phyloP scores from a whole-genome alignment of 192 early-diverging fungal genomes.

The Coemansia sp. region DNA sequence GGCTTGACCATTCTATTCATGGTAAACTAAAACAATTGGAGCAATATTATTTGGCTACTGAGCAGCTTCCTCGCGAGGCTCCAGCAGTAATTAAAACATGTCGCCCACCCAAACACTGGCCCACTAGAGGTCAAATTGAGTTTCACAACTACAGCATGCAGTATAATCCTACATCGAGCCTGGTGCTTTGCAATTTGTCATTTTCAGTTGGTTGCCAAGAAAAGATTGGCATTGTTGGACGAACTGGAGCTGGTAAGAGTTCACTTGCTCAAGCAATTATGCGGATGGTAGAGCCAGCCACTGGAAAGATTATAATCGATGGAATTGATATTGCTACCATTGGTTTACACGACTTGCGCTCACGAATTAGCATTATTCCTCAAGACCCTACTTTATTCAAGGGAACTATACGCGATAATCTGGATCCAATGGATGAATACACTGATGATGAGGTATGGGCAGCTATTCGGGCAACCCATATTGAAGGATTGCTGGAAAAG shows the following conservation, averaged over 20 bases:
- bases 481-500: conserved; percentile 42
- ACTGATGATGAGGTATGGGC: conserved; percentile 67
- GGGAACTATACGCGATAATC: conserved; percentile 64
- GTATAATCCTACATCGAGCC: neutral
- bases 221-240: conserved; percentile 81
- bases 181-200: conserved; percentile 44
- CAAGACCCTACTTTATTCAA: no score
- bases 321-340: conserved; percentile 59
- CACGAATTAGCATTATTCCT: conserved; percentile 62
- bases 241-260: conserved; percentile 77
- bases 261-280: conserved; percentile 64
- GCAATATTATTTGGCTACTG: neutral
- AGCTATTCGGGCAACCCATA: conserved; percentile 49
- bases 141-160: conserved; percentile 31
- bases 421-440: conserved; percentile 65
- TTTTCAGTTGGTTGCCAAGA: conserved; percentile 60
- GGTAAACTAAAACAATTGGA: neutral
- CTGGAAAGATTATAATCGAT: conserved; percentile 61
- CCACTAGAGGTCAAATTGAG: conserved; percentile 66
- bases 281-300: conserved; percentile 63
- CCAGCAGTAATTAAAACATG: conserved; percentile 58
- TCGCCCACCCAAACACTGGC: conserved; percentile 61
- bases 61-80: conserved; percentile 50
- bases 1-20: neutral
- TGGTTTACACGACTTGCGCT: conserved; percentile 61